Percentiles rank a stretch among this genome's conserved stretches.
phyloP scores from a whole-genome alignment of 257 asterid species.

The Gynochthodes officinalis region DNA sequence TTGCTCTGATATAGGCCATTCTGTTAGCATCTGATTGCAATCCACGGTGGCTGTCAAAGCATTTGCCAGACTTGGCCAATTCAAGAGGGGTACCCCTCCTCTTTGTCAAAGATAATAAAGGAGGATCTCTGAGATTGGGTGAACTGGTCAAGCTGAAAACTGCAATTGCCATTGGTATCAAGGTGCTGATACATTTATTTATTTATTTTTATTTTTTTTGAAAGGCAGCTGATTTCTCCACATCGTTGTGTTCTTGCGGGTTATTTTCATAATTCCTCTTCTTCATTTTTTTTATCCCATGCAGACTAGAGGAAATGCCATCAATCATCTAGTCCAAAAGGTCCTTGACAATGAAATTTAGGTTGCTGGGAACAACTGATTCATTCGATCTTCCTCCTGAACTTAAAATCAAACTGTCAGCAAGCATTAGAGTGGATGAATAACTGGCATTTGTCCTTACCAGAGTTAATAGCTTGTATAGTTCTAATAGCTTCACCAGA shows the following conservation, averaged over 20 bases:
- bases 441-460: not conserved
- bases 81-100: conserved; percentile 70
- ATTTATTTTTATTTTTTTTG: not conserved
- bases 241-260: not conserved
- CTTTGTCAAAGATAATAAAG: conserved; percentile 53
- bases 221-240: not conserved
- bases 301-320: conserved; percentile 56
- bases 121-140: conserved; percentile 77
- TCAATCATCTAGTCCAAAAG: conserved; percentile 42
- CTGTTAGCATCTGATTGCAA: conserved; percentile 73
- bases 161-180: conserved; percentile 76
- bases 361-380: not conserved
- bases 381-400: not conserved
- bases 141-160: conserved; percentile 74
- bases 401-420: not conserved
- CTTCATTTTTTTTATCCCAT: conserved; percentile 14
- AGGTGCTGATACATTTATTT: conserved; percentile 32
- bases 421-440: not conserved
- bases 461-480: not conserved
- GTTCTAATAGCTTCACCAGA: not conserved
- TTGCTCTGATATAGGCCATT: conserved; percentile 49
- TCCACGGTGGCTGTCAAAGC: conserved; percentile 78
- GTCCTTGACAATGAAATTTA: conserved; percentile 15
- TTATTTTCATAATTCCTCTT: not conserved
- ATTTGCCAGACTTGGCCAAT: conserved; percentile 66